phyloP scores from a whole-genome alignment of 148 eudicot species.

The Mesembryanthemum crystallinum region DNA sequence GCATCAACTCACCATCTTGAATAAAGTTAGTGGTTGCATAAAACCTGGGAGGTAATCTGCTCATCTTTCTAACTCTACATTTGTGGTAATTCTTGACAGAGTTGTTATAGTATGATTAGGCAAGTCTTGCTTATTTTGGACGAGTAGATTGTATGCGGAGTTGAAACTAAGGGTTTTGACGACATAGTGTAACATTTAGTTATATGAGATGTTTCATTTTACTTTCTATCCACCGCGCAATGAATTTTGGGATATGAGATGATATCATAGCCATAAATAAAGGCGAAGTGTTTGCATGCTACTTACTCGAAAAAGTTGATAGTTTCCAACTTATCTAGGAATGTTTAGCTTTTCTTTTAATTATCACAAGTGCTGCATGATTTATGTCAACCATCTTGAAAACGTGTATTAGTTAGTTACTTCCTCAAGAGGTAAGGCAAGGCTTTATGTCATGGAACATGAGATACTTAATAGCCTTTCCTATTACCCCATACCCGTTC shows the following conservation, averaged over 20 bases:
- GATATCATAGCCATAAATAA: neutral
- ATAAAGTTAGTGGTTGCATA: conserved; percentile 58
- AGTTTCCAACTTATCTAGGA: neutral
- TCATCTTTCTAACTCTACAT: neutral
- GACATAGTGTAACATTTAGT: neutral
- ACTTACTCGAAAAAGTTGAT: neutral
- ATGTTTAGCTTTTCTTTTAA: conserved; percentile 9
- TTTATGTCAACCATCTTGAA: conserved; percentile 17
- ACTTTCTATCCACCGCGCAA: neutral
- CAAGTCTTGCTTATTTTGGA: neutral
- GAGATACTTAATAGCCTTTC: neutral
- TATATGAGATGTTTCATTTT: neutral
- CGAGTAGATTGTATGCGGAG: neutral
- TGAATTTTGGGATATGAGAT: neutral
- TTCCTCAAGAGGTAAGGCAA: conserved; percentile 1
- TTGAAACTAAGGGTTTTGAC: neutral
- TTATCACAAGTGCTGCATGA: conserved; percentile 24
- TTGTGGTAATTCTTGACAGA: neutral
- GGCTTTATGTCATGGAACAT: conserved; percentile 8
- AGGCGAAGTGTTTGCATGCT: no score
- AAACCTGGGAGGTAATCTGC: conserved; percentile 74
- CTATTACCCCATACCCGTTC: neutral
- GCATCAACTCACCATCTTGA: conserved; percentile 54
- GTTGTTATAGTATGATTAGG: neutral
- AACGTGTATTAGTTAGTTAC: conserved; percentile 13